phyloP scores from a whole-genome alignment of 2,329 filamentous ascomycete genomes.

The Fusarium sp. region DNA sequence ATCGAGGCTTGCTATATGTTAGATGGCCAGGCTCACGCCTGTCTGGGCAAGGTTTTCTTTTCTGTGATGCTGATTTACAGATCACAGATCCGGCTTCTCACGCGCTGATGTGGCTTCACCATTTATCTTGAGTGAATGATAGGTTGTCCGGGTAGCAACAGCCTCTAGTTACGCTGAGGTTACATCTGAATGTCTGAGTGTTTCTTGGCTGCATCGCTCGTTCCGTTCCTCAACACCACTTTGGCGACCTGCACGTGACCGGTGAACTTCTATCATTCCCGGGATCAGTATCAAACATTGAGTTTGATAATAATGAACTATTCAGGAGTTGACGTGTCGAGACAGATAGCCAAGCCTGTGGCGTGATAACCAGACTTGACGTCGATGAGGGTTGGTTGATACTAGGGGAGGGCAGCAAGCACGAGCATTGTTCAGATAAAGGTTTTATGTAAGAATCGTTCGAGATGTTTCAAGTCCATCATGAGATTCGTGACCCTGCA shows the following conservation, averaged over 20 bases:
- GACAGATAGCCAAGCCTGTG: constrained; percentile 15
- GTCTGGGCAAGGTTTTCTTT: constrained; percentile 7
- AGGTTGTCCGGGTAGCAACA: not conserved
- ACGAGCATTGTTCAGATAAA: not conserved
- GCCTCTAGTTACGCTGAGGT: constrained; percentile 1
- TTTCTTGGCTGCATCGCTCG: constrained; percentile 33
- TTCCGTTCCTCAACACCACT: constrained; percentile 13
- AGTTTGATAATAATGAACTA: not conserved
- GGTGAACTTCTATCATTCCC: constrained; percentile 1
- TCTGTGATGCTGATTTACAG: not conserved
- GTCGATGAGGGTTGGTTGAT: constrained; percentile 10
- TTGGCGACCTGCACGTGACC: constrained; percentile 30
- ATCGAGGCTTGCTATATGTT: not conserved
- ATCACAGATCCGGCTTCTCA: not conserved
- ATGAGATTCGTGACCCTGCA: not conserved
- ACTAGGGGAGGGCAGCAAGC: constrained; percentile 23
- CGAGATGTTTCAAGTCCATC: not conserved
- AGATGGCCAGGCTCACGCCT: not conserved
- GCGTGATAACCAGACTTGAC: constrained; percentile 9
- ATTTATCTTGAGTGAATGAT: not conserved
- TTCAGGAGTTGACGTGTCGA: constrained; percentile 7
- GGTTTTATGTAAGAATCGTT: constrained; percentile 7
- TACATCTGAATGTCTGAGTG: constrained; percentile 2
- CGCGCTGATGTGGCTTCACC: not conserved
- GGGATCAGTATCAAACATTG: not conserved